Percentiles rank a stretch among this genome's conserved stretches.
These are phyloP conservation scores for Paxillus rubicundulus DNA, from an alignment of 768 basidiomycete species.

Conservation along the genomic window DNA sequence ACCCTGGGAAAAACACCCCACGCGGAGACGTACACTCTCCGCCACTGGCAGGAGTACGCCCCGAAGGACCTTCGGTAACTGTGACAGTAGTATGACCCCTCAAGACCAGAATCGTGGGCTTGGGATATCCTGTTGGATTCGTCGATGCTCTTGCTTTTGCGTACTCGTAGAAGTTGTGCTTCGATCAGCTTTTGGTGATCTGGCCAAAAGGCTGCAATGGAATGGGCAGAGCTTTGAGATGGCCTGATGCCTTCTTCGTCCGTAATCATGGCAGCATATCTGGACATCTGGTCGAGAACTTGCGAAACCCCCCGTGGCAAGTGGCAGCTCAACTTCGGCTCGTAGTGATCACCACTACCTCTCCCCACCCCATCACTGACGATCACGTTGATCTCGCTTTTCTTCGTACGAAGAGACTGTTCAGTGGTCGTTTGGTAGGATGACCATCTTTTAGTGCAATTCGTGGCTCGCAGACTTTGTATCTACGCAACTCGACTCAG, in stretches of 20 bases:
- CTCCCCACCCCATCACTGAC: no score
- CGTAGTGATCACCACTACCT: no score
- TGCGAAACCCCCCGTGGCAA: no score
- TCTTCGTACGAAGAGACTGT: background rate
- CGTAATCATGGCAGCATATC: no score
- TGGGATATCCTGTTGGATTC: background rate
- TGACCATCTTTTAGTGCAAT: conserved; percentile 22
- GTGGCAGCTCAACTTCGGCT: no score
- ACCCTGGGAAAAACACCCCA: no score
- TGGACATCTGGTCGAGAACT: no score
- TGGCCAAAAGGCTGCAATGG: background rate
- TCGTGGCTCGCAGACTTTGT: conserved; percentile 12
- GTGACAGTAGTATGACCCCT: background rate
- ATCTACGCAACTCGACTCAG: conserved; percentile 22
- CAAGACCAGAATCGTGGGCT: background rate
- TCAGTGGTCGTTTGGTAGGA: background rate
- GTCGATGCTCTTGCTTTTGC: background rate
- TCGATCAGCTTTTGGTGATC: background rate
- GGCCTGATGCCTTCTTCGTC: no score
- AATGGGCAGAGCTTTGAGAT: background rate
- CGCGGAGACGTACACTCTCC: background rate
- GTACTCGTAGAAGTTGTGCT: background rate
- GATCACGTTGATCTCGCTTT: background rate
- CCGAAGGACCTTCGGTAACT: background rate
- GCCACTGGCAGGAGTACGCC: background rate